phyloP scores from a whole-genome alignment of 371 early-diverging fungal genomes.

The Mortierella polycephala region DNA sequence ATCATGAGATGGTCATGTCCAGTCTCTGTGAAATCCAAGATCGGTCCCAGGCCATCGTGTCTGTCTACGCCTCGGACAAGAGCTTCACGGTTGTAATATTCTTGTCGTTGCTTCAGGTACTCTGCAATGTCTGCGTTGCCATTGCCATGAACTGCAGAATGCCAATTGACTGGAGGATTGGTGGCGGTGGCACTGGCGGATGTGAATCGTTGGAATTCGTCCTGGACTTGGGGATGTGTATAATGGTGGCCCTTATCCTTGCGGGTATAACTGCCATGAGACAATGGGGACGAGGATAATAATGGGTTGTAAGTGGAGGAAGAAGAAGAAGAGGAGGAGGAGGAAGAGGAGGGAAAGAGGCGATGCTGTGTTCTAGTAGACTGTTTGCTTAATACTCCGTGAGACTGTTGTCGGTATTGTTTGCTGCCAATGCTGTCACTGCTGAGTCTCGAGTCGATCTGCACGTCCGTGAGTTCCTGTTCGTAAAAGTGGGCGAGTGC shows the following conservation, averaged over 20 bases:
- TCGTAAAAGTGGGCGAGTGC: conserved; percentile 48
- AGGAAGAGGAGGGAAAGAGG: conserved; percentile 26
- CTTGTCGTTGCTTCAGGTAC: conserved; percentile 35
- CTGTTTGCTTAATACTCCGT: not conserved
- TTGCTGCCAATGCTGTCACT: conserved; percentile 5
- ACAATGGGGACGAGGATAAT: not conserved
- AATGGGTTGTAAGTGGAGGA: not conserved
- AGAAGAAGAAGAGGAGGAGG: conserved; percentile 13
- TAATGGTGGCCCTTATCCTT: not conserved
- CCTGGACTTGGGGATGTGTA: not conserved
- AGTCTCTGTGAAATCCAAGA: conserved; percentile 35
- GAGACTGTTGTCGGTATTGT: conserved; percentile 11
- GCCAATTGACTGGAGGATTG: too few species aligned
- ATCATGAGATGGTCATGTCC: too few species aligned
- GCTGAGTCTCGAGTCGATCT: conserved; percentile 21
- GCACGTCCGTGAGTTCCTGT: conserved; percentile 38
- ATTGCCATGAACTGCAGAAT: not conserved
- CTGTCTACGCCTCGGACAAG: conserved; percentile 34
- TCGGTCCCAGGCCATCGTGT: conserved; percentile 45
- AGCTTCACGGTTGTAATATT: conserved; percentile 41
- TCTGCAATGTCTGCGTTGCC: conserved; percentile 18
- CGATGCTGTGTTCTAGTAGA: conserved; percentile 7
- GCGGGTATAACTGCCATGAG: not conserved
- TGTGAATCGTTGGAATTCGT: conserved; percentile 18
- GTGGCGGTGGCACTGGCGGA: too few species aligned